phyloP scores from a whole-genome alignment of 306 rosid genomes.

The Pterocarpus santalinus region DNA sequence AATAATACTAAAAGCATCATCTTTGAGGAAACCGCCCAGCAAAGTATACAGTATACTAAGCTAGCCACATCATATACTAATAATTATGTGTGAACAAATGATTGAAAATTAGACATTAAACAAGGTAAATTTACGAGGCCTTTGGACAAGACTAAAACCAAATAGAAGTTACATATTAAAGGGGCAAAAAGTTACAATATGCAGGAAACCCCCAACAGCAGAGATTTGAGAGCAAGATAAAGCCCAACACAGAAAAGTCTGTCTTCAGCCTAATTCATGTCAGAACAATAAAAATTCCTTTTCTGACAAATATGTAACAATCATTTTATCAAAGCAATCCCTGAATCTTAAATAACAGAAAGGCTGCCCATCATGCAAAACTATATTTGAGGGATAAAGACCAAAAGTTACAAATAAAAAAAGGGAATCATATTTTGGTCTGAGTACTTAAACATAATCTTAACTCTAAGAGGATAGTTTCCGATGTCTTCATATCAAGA shows the following conservation, averaged over 20 bases:
- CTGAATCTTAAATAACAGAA: background rate
- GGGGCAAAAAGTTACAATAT: constrained; percentile 1
- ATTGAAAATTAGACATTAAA: constrained; percentile 11
- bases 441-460: background rate
- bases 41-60: constrained; percentile 17
- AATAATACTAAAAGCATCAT: constrained; percentile 4
- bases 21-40: constrained; percentile 10
- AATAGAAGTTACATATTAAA: background rate
- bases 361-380: background rate
- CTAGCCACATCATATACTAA: constrained; percentile 17
- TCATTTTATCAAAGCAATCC: constrained; percentile 12
- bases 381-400: background rate
- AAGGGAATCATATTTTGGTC: constrained; percentile 10
- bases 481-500: constrained; percentile 21
- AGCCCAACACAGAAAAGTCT: constrained; percentile 15
- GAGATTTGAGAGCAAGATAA: constrained; percentile 12
- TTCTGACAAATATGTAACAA: background rate
- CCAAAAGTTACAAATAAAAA: background rate
- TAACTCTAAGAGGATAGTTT: constrained; percentile 18
- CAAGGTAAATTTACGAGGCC: constrained; percentile 10
- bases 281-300: constrained; percentile 4
- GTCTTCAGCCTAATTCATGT: constrained; percentile 15
- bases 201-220: constrained; percentile 21
- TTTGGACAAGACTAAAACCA: background rate
- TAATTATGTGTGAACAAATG: constrained; percentile 10